A percentile compares a stretch with the other conserved stretches of the same genome.
Conservation (phyloP, 1,284 basidiomycete species). For the Lignosus rhinocerotis region DNA sequence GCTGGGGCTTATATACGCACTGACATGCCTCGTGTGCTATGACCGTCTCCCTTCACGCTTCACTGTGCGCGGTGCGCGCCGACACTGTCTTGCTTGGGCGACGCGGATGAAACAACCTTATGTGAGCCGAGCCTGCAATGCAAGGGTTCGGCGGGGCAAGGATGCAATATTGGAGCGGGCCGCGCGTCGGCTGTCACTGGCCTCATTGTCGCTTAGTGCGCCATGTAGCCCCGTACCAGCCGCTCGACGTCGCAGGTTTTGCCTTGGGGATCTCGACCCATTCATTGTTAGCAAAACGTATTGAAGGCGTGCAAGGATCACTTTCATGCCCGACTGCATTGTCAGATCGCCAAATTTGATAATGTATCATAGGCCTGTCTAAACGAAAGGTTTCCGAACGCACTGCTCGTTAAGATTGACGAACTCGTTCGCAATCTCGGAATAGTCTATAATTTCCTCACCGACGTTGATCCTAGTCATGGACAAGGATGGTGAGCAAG, state of each 20-base stretch:
- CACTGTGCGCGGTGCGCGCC: too few relatives aligned
- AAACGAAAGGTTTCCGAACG: too few relatives aligned
- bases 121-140: too few relatives aligned
- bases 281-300: too few relatives aligned
- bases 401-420: conserved; percentile 23
- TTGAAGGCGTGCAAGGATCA: too few relatives aligned
- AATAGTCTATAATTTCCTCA: conserved; percentile 26
- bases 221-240: not conserved
- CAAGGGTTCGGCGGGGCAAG: too few relatives aligned
- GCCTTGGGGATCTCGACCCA: too few relatives aligned
- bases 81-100: too few relatives aligned
- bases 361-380: too few relatives aligned
- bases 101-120: not conserved
- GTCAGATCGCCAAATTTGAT: too few relatives aligned
- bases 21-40: not conserved
- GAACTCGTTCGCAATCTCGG: conserved; percentile 26
- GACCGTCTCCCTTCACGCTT: not conserved
- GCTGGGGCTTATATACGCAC: not conserved
- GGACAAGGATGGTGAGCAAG: not conserved
- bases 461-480: conserved; percentile 21
- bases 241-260: not conserved
- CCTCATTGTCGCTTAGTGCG: not conserved
- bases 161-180: not conserved
- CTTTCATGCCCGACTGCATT: too few relatives aligned
- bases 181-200: not conserved